Evolutionary conservation across 2,329 filamentous ascomycete species (phyloP).

Genomic region (Aspergillus novoparasiticus): DNA sequence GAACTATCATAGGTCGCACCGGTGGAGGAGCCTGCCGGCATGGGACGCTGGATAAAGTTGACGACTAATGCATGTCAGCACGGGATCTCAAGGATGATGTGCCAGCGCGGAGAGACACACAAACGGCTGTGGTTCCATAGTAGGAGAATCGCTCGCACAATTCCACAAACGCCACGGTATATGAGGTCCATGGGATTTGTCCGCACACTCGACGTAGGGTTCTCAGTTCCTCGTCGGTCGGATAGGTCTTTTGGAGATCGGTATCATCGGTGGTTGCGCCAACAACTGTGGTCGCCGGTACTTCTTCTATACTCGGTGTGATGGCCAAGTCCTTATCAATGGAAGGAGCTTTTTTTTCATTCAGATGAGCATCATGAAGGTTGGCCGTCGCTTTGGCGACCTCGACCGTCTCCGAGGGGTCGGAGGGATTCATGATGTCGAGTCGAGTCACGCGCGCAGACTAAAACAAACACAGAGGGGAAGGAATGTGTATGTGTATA

Average conservation of each 20-base stretch:
- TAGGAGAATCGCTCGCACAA: constrained; percentile 77
- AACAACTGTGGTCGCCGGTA: constrained; percentile 1
- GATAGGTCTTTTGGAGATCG: constrained; percentile 12
- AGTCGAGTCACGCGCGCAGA: background rate
- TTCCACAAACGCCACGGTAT: constrained; percentile 72
- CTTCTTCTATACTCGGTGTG: constrained; percentile 14
- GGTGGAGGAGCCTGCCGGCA: constrained; percentile 58
- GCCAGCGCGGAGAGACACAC: constrained; percentile 43
- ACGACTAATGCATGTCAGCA: constrained; percentile 46
- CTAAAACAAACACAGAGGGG: background rate
- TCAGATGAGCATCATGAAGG: constrained; percentile 19
- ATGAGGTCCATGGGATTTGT: constrained; percentile 64
- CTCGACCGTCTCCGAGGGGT: constrained; percentile 29
- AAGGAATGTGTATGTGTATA: background rate
- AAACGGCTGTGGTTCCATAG: constrained; percentile 70
- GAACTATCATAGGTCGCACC: constrained; percentile 41
- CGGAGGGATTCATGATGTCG: constrained; percentile 29
- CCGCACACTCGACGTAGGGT: constrained; percentile 39
- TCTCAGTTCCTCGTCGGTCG: constrained; percentile 38
- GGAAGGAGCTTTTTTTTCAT: constrained; percentile 17
- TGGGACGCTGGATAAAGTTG: constrained; percentile 63
- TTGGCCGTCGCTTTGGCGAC: constrained; percentile 25
- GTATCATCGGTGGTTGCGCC: background rate
- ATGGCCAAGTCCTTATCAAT: constrained; percentile 9
- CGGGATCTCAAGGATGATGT: background rate